Evolutionary conservation across 139 green algal genomes (phyloP), one percentile per base, ranked within the genome.

Genomic region (Coelastrella sp.): DNA sequence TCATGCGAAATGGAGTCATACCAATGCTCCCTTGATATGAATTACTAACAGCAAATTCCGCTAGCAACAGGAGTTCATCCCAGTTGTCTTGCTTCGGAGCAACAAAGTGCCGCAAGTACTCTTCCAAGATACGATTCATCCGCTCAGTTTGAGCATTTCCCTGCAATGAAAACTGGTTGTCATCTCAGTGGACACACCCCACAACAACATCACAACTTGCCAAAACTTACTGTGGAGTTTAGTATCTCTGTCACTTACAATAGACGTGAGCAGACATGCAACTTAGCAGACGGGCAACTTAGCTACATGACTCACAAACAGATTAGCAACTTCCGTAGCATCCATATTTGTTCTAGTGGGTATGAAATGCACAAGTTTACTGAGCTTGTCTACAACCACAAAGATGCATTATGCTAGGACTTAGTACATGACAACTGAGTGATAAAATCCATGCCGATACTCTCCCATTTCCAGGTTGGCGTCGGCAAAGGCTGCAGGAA

Each of bases 101-200:
- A 4, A 94, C 82, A 82, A 91, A 95, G 22, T 83, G 54, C 4
- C 93, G 32, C 6, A 96, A 59, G 11, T 92, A 90, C 10, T 96
- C 94, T 22, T 96, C 89, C 10, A 96, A 5, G n/a, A 76, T 82
- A 0, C 92, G 76, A 68, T 95, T 96, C 10, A 88, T 83, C 5
- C 94, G 89, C 78, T 97, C 96, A 13, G 93, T 96, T 56, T 97
- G 96, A 6, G 95, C 96, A 90, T 97, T 93, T 13, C 92, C 94
- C 64, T 96, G 81, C 4, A 92, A 71, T 97, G 94, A 75, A 93
- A 94, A 0, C 93, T 88, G 3, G 92, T 95, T 71, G 92, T 95
- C 54, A 96, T 91, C 1, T 54, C 75, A 3, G 94, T 81, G 3
- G 92, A 83, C 2, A 91, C 95, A 16, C 91, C 92, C 3, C 94